Conservation (phyloP, 225 moss, liverwort and hornwort genomes). For the Rhytidiadelphus loreus region DNA sequence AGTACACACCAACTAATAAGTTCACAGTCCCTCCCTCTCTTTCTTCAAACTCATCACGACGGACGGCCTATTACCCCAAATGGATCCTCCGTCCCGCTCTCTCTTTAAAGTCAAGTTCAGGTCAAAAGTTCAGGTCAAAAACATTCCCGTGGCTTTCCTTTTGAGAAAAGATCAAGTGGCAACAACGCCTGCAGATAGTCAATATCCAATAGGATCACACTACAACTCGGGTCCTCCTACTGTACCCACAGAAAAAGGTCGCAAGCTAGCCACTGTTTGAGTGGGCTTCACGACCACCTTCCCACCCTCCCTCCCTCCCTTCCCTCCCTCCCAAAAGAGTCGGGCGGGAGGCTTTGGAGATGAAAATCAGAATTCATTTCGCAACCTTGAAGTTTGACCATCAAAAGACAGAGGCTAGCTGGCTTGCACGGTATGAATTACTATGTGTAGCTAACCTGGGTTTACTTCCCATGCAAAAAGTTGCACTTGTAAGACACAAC, state of each 20-base stretch:
- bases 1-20: not conserved
- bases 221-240: not conserved
- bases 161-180: not conserved
- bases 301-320: too few species aligned
- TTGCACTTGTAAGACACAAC: too few species aligned
- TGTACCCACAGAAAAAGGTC: not conserved
- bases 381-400: not conserved
- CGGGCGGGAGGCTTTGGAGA: too few species aligned
- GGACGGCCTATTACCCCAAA: not conserved
- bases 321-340: not conserved
- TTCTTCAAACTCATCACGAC: not conserved
- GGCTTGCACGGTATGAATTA: not conserved
- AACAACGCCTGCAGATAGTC: not conserved
- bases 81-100: not conserved
- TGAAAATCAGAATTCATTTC: not conserved
- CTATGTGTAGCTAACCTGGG: too few species aligned
- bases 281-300: not conserved
- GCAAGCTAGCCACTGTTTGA: not conserved
- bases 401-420: not conserved
- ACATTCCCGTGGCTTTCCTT: not conserved
- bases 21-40: not conserved
- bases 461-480: too few species aligned
- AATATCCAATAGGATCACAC: not conserved
- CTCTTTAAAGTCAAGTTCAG: not conserved
- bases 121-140: slow-evolving; percentile 6